phyloP scores from a whole-genome alignment of 176 grass and related monocot species.

The Olyra latifolia region DNA sequence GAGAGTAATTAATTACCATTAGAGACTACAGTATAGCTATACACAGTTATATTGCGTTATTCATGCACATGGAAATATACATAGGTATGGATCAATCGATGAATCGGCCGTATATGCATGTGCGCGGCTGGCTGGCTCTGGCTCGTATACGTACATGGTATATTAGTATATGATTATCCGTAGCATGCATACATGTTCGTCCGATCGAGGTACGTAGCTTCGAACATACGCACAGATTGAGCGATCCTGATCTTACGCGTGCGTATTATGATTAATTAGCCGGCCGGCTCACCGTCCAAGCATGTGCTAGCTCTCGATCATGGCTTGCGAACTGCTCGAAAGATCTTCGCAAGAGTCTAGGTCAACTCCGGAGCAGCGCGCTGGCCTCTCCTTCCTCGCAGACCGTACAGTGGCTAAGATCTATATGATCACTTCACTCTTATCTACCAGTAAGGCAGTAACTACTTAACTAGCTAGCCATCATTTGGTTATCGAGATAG shows the following conservation, averaged over 20 bases:
- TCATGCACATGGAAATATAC: too few species aligned
- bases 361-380: slow-evolving; percentile 7
- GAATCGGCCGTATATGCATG: too few species aligned
- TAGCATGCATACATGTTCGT: slow-evolving; percentile 31
- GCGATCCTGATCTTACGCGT: not conserved
- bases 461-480: not conserved
- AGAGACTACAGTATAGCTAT: not conserved
- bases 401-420: not conserved
- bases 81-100: too few species aligned
- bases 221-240: not conserved
- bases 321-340: not conserved
- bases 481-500: not conserved
- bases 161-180: not conserved
- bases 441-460: too few species aligned
- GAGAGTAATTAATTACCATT: too few species aligned
- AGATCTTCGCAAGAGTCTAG: not conserved
- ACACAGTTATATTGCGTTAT: too few species aligned
- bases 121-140: too few species aligned
- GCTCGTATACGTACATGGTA: too few species aligned
- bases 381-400: not conserved
- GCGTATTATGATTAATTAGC: not conserved
- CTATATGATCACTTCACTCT: too few species aligned
- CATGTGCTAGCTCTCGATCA: slow-evolving; percentile 23
- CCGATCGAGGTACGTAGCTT: not conserved
- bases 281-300: slow-evolving; percentile 27